phyloP scores from a whole-genome alignment of 768 basidiomycete species.

The Russula emetica region DNA sequence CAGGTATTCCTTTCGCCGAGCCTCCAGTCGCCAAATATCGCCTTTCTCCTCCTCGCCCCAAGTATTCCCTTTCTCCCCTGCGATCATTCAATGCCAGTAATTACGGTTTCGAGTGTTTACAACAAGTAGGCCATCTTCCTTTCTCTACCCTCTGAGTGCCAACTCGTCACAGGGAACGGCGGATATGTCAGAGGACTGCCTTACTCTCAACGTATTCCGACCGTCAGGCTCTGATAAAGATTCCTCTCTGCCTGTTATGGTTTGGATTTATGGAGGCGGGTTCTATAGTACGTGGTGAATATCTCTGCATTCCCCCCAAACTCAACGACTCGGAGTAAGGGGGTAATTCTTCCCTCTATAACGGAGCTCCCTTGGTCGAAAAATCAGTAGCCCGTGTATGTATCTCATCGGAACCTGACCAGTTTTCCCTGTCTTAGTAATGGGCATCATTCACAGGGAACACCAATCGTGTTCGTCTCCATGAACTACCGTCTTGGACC shows the following conservation, averaged over 20 bases:
- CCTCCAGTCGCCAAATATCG: conserved; percentile 34
- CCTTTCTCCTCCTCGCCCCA: conserved; percentile 31
- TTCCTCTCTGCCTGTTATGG: conserved; percentile 41
- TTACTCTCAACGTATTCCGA: conserved; percentile 45
- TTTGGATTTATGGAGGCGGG: conserved; percentile 44
- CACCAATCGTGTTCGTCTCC: conserved; percentile 43
- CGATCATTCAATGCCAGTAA: conserved; percentile 33
- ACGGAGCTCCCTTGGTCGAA: conserved; percentile 14
- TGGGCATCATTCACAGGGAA: conserved; percentile 9
- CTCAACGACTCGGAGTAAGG: not conserved
- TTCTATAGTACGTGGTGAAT: conserved; percentile 29
- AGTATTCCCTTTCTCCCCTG: conserved; percentile 24
- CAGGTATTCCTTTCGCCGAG: conserved; percentile 39
- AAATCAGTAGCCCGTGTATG: conserved; percentile 23
- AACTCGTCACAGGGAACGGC: not conserved
- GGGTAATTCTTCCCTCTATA: conserved; percentile 5
- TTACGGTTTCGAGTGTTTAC: conserved; percentile 34
- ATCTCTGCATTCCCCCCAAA: not conserved
- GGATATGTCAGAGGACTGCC: conserved; percentile 43
- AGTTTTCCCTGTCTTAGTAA: not conserved
- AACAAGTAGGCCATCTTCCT: conserved; percentile 23
- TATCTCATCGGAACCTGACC: not conserved
- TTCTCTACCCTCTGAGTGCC: not conserved
- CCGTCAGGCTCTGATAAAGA: conserved; percentile 34
- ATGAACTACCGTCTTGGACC: conserved; percentile 50